Conservation (phyloP, 495 filamentous ascomycete genomes). For the Talaromyces adpressus region DNA sequence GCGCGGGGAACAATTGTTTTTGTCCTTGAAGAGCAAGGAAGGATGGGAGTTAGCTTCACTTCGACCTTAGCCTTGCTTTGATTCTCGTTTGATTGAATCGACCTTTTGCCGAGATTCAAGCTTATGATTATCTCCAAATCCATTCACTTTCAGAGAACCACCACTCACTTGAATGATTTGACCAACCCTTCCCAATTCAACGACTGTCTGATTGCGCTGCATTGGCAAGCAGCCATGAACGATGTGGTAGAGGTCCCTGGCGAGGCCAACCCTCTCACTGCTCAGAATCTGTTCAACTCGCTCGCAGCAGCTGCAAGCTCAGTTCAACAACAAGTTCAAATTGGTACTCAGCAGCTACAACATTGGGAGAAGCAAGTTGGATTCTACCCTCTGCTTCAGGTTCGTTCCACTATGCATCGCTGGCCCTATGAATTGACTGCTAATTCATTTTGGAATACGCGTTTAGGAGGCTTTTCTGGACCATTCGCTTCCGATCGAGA, state of each 20-base stretch:
- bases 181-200: neutral
- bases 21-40: neutral
- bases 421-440: no score
- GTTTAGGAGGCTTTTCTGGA: slow-evolving; percentile 70
- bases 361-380: slow-evolving; percentile 72
- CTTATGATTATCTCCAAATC: neutral
- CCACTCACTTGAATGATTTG: neutral
- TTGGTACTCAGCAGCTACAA: slow-evolving; percentile 74
- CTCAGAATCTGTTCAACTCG: slow-evolving; percentile 63
- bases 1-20: slow-evolving; percentile 6
- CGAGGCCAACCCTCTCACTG: slow-evolving; percentile 56
- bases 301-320: slow-evolving; percentile 67
- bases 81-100: neutral
- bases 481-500: slow-evolving; percentile 60
- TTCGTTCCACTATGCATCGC: slow-evolving; percentile 10
- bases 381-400: slow-evolving; percentile 78
- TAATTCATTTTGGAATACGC: no score
- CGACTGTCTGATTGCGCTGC: neutral
- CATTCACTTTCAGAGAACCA: neutral
- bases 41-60: neutral
- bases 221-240: slow-evolving; percentile 22
- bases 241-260: slow-evolving; percentile 47
- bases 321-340: slow-evolving; percentile 66
- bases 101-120: neutral
- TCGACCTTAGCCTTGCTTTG: neutral